Base-by-base conservation (phyloP, 306 rosid genomes). In the Lotus japonicus region DNA sequence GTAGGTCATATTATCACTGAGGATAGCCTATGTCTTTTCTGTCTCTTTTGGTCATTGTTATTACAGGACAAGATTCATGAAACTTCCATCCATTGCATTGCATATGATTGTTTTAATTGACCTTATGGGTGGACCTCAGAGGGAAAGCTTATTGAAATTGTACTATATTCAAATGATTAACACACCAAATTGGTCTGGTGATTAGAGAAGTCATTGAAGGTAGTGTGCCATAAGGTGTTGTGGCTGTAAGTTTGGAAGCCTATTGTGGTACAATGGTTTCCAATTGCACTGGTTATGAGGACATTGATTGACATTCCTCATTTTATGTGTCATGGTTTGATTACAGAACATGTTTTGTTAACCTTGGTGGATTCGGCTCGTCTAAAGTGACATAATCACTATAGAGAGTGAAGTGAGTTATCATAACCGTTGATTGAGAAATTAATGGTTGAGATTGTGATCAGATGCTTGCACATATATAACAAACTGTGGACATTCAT, bases 1-100 rank as follows among this genome's bases (percentile, higher is more conserved):
- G 97, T 90, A 90, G 38, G 81, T 17, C 43, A 14, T 65, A 21
- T 58, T 64, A 55, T 53, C 21, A 13, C 50, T 58, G 33, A 0
- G 53, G 36, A 23, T 36, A 9, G 31, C 31, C 13, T 12, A 19
- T 36, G 7, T 16, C 38, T 17, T 17, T 5, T 9, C 11, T 36
- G 11, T 11, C 3, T 0, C 0, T 9, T 11, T 56, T 5, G 8
- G 15, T 43, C 48, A 23, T 55, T 51, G 13, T 38, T 19, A 11
- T 56, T 43, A 13, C 17, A 15, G 35, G 49, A 23, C 9, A 58
- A 17, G 12, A 38, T 28, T 50, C 33, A 11, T 31, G 70, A 48
- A 46, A 11, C 10, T 14, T 54, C 14, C 14, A 9, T 28, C 11
- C 35, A 21, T 39, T 60, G 11, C 35, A 21, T 39, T 60, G 11